Conservation (phyloP, 441 rosid genomes). For the Erysimum cheiri region DNA sequence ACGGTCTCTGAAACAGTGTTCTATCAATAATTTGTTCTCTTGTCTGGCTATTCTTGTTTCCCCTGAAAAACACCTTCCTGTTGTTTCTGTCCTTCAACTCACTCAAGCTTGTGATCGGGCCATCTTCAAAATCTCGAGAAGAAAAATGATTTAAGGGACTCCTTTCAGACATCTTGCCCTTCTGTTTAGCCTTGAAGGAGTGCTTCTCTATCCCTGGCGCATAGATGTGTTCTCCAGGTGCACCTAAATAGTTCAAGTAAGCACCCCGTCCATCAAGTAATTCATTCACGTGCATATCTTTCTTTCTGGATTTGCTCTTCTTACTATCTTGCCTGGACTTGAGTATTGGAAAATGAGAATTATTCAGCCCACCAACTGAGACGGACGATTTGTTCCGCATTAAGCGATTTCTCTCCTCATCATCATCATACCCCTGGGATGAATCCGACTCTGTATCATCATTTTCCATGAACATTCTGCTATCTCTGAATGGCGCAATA, state of each 20-base stretch:
- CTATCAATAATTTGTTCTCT: slow-evolving; percentile 59
- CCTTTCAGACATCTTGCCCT: slow-evolving; percentile 68
- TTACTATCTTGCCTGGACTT: slow-evolving; percentile 57
- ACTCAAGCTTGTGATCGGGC: slow-evolving; percentile 45
- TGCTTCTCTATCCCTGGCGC: slow-evolving; percentile 50
- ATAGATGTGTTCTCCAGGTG: slow-evolving; percentile 52
- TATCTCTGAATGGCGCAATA: slow-evolving; percentile 53
- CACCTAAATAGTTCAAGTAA: slow-evolving; percentile 48
- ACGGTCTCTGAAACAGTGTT: slow-evolving; percentile 48
- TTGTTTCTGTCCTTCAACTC: slow-evolving; percentile 50
- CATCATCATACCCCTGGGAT: slow-evolving; percentile 63
- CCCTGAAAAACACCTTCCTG: slow-evolving; percentile 50
- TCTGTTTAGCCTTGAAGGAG: slow-evolving; percentile 68
- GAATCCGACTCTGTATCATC: slow-evolving; percentile 96
- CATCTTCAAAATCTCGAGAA: slow-evolving; percentile 52
- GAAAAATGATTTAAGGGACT: slow-evolving; percentile 57
- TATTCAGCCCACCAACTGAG: slow-evolving; percentile 54
- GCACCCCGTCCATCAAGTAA: slow-evolving; percentile 51
- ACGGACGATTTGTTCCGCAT: slow-evolving; percentile 57
- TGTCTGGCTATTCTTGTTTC: slow-evolving; percentile 56
- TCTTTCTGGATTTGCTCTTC: slow-evolving; percentile 54
- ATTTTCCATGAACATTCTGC: slow-evolving; percentile 49
- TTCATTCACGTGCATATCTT: slow-evolving; percentile 53
- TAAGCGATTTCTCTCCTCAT: slow-evolving; percentile 58
- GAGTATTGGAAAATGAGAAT: slow-evolving; percentile 53